phyloP scores from a whole-genome alignment of 768 basidiomycete genomes.

The Cystobasidium tubakii region DNA sequence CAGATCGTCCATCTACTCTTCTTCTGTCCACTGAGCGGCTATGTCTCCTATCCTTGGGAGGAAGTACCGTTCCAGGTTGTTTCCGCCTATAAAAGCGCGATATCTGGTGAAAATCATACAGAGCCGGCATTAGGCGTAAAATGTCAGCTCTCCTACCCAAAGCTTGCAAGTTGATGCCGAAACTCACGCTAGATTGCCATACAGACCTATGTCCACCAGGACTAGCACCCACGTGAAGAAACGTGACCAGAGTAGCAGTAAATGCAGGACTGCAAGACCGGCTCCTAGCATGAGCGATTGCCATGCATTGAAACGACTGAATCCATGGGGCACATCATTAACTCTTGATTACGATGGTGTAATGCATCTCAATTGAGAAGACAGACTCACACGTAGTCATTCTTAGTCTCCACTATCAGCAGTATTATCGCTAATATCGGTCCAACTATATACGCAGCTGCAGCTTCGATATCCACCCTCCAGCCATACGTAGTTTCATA shows the following conservation, averaged over 20 bases:
- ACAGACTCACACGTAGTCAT: constrained; percentile 34
- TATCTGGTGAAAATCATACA: constrained; percentile 31
- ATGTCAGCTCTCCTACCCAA: neutral
- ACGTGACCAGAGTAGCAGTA: constrained; percentile 39
- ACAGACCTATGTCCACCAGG: constrained; percentile 35
- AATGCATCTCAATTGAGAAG: too few relatives aligned
- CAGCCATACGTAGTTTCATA: constrained; percentile 36
- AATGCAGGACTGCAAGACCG: constrained; percentile 38
- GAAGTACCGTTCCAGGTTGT: constrained; percentile 37
- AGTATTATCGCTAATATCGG: constrained; percentile 35
- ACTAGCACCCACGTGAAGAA: constrained; percentile 38
- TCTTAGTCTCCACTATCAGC: constrained; percentile 36
- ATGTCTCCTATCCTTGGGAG: constrained; percentile 42
- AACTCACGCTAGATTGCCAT: constrained; percentile 32
- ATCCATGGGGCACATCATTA: too few relatives aligned
- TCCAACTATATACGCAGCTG: constrained; percentile 31
- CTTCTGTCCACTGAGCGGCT: constrained; percentile 40
- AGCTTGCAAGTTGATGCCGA: neutral
- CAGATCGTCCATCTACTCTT: constrained; percentile 37
- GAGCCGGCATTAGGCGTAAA: too few relatives aligned
- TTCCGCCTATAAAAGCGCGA: constrained; percentile 40
- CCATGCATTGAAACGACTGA: constrained; percentile 37
- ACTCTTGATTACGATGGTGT: too few relatives aligned
- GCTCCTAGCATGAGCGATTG: constrained; percentile 41
- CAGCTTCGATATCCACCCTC: constrained; percentile 37